Evolutionary conservation across 2,329 filamentous ascomycete genomes (phyloP).

Genomic region (Diaporthe vaccinii): DNA sequence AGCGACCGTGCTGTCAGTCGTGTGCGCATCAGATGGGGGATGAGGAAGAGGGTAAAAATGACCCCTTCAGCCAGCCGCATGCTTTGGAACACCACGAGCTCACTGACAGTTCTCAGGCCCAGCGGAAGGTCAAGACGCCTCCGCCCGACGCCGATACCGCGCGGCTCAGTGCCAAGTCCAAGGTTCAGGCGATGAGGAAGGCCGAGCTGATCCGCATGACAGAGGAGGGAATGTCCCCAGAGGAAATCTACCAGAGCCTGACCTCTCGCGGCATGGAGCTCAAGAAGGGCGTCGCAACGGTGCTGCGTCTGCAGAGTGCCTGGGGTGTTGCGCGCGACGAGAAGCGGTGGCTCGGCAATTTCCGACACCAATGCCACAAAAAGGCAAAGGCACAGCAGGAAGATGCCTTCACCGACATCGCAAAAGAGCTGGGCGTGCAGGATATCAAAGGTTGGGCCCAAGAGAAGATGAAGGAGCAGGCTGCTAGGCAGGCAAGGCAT

Average conservation of each 20-base stretch:
- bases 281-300: slow-evolving; percentile 43
- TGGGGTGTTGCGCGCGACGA: slow-evolving; percentile 40
- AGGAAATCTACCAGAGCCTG: slow-evolving; percentile 41
- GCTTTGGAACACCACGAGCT: background rate
- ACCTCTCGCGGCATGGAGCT: slow-evolving; percentile 42
- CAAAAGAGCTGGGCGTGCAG: slow-evolving; percentile 31
- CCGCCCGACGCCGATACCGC: slow-evolving; percentile 39
- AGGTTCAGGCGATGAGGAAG: slow-evolving; percentile 38
- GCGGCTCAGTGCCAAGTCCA: slow-evolving; percentile 37
- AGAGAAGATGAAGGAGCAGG: slow-evolving; percentile 26
- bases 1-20: slow-evolving; percentile 43
- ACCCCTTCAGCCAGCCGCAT: background rate
- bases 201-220: slow-evolving; percentile 43
- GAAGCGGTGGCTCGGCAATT: slow-evolving; percentile 39
- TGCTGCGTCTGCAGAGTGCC: slow-evolving; percentile 42
- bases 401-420: slow-evolving; percentile 36
- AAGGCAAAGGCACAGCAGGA: slow-evolving; percentile 36
- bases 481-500: slow-evolving; percentile 34
- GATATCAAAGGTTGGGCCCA: slow-evolving; percentile 26
- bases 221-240: slow-evolving; percentile 40
- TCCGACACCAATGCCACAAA: slow-evolving; percentile 39
- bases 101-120: slow-evolving; percentile 34
- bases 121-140: slow-evolving; percentile 41
- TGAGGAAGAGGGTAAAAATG: slow-evolving; percentile 41
- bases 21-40: slow-evolving; percentile 42